Conservation (phyloP, 179 eudicot genomes). For the Monotropa hypopitys region DNA sequence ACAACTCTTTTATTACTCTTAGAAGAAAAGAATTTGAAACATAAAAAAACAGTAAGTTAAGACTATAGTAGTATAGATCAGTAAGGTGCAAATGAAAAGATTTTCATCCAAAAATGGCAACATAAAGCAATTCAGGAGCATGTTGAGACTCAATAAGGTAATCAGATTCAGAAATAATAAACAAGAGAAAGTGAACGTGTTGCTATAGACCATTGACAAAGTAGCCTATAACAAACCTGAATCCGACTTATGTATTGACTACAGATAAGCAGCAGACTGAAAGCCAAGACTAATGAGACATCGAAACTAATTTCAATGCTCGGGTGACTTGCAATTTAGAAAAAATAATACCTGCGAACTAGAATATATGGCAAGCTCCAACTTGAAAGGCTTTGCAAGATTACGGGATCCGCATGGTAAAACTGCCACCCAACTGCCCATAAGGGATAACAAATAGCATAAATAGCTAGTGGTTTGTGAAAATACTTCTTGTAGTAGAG, state of each 20-base stretch:
- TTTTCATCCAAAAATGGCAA: background rate
- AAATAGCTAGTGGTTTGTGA: background rate
- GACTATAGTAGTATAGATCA: background rate
- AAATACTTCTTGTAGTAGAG: background rate
- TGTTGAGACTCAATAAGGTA: background rate
- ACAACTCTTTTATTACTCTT: background rate
- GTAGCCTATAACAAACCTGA: background rate
- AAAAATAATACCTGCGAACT: slow-evolving; percentile 43
- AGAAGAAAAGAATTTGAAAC: background rate
- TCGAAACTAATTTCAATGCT: background rate
- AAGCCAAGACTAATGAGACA: background rate
- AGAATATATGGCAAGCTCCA: slow-evolving; percentile 83
- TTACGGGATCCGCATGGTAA: slow-evolving; percentile 78
- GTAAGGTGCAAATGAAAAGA: background rate
- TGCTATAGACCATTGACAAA: background rate
- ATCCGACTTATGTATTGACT: background rate
- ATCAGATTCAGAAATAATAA: background rate
- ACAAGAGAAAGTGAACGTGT: background rate
- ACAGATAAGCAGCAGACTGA: background rate
- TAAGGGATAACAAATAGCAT: background rate
- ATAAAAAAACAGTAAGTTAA: background rate
- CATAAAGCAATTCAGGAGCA: background rate
- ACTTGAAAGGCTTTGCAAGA: slow-evolving; percentile 58
- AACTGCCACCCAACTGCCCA: slow-evolving; percentile 75
- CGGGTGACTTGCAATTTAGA: background rate